Conservation (phyloP, 139 green algal genomes). For the Trebouxia sp. region DNA sequence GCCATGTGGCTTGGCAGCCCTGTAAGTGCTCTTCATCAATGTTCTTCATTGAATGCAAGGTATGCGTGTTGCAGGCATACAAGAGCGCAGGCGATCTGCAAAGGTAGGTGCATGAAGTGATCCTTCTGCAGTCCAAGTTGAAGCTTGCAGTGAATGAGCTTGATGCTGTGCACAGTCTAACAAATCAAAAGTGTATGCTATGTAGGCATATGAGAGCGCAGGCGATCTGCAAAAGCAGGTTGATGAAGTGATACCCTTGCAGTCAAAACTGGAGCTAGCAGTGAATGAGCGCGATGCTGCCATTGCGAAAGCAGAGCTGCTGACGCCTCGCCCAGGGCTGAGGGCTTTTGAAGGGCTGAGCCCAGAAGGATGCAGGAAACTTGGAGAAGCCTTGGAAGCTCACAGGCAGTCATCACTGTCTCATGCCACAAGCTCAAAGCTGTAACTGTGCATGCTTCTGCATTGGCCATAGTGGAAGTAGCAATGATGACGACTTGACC, state of each 20-base stretch:
- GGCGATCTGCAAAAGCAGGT: slow-evolving; percentile 23
- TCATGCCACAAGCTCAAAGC: too few species aligned
- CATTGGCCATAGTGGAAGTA: too few species aligned
- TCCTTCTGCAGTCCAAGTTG: slow-evolving; percentile 18
- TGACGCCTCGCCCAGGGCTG: slow-evolving; percentile 23
- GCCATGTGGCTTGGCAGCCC: too few species aligned
- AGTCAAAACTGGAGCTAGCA: slow-evolving; percentile 31
- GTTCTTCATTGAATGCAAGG: too few species aligned
- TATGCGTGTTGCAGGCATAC: background rate
- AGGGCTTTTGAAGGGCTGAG: background rate
- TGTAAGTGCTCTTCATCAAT: too few species aligned
- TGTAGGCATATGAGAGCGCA: slow-evolving; percentile 9
- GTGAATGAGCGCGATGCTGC: slow-evolving; percentile 31
- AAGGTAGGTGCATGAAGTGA: slow-evolving; percentile 15
- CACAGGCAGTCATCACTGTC: background rate
- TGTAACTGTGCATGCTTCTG: too few species aligned
- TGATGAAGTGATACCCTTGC: slow-evolving; percentile 27
- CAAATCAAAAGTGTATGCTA: background rate
- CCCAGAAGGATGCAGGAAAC: background rate
- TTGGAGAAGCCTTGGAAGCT: background rate
- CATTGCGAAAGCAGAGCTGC: background rate
- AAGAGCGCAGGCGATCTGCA: slow-evolving; percentile 7
- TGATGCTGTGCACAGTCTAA: too few species aligned
- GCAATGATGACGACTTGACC: too few species aligned
- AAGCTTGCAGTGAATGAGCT: slow-evolving; percentile 31